Evolutionary conservation across 2,329 filamentous ascomycete species (phyloP).

Genomic region (Fusarium sacchari): DNA sequence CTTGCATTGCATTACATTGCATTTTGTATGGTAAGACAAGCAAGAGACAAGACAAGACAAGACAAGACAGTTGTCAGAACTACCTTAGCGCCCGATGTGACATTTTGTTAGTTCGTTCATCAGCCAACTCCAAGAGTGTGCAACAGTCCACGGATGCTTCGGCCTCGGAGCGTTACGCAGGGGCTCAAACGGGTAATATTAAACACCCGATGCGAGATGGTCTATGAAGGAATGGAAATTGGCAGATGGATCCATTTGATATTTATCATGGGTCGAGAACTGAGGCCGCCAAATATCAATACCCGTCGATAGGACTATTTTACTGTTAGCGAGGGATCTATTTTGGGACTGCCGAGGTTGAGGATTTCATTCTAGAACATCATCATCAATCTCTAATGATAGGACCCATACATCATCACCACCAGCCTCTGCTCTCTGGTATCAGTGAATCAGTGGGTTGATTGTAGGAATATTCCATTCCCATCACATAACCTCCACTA

Average conservation of each 20-base stretch:
- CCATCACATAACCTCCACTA: neutral
- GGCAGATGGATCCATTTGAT: constrained; percentile 5
- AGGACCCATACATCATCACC: neutral
- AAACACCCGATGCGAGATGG: constrained; percentile 9
- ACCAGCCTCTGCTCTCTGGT: neutral
- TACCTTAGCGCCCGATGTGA: neutral
- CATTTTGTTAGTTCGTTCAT: constrained; percentile 10
- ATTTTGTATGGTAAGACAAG: neutral
- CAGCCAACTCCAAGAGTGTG: neutral
- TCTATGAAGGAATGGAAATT: constrained; percentile 1
- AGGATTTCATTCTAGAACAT: neutral
- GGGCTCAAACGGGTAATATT: neutral
- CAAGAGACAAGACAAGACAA: neutral
- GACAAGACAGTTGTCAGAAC: neutral
- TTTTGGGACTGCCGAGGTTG: neutral
- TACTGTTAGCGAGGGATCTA: neutral
- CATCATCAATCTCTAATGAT: neutral
- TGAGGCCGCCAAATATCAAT: neutral
- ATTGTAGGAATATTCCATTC: neutral
- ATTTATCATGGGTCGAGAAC: constrained; percentile 16
- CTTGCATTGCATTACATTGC: neutral
- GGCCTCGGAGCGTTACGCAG: neutral
- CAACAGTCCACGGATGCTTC: constrained; percentile 7
- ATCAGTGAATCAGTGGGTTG: neutral
- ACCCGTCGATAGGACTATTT: neutral